Percentiles rank a stretch among this genome's conserved stretches.
Conservation (phyloP, 1,139 yeast species). For the Candida sp. region DNA sequence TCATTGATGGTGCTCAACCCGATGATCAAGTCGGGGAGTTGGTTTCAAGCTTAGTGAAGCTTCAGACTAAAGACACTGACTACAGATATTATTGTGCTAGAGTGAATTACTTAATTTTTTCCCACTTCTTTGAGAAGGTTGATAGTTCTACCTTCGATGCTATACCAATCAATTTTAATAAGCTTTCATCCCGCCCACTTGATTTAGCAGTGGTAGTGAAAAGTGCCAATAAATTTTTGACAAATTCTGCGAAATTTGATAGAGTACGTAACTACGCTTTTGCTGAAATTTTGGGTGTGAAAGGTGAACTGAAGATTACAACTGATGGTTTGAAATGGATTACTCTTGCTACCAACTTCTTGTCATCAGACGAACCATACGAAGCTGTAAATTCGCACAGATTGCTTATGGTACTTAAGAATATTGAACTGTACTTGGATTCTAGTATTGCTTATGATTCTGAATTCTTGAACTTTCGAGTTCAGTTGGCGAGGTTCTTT, state of each 20-base stretch:
- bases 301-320: slow-evolving; percentile 32
- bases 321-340: slow-evolving; percentile 44
- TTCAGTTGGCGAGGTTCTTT: slow-evolving; percentile 50
- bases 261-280: slow-evolving; percentile 60
- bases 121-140: slow-evolving; percentile 24
- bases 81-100: slow-evolving; percentile 24
- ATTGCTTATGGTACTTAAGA: slow-evolving; percentile 54
- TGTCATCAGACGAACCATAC: slow-evolving; percentile 27
- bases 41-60: not conserved
- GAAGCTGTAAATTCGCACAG: slow-evolving; percentile 46
- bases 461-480: slow-evolving; percentile 48
- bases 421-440: slow-evolving; percentile 55
- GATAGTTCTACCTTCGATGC: slow-evolving; percentile 22
- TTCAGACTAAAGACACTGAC: slow-evolving; percentile 4
- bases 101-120: slow-evolving; percentile 18
- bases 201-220: slow-evolving; percentile 35
- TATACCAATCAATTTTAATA: slow-evolving; percentile 24
- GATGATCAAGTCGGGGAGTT: not conserved
- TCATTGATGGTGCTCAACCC: not conserved
- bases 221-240: slow-evolving; percentile 32
- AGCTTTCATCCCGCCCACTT: slow-evolving; percentile 28
- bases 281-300: slow-evolving; percentile 62
- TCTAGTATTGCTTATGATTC: slow-evolving; percentile 59
- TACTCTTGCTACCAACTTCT: slow-evolving; percentile 47
- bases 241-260: slow-evolving; percentile 32